These are phyloP conservation scores for Wallacemonas rigidus DNA, from an alignment of 208 protist species.

Conservation along the genomic window DNA sequence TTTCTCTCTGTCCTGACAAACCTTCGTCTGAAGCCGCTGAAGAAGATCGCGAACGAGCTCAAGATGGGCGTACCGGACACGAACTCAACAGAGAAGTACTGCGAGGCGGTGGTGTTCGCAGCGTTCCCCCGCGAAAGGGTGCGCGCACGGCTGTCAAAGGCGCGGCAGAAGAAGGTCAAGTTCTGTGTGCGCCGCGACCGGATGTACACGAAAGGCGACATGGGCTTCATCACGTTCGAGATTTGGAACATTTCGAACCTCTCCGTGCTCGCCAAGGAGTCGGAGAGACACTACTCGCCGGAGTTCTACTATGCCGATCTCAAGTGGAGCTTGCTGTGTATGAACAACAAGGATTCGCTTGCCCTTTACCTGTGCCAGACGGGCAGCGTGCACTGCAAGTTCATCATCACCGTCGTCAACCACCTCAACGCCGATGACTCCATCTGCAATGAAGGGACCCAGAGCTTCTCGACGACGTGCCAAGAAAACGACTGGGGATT, in stretches of 20 bases:
- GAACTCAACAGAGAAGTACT: constrained; percentile 90
- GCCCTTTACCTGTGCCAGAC: constrained; percentile 92
- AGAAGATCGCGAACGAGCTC: constrained; percentile 85
- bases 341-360: constrained; percentile 88
- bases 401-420: constrained; percentile 91
- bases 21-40: constrained; percentile 85
- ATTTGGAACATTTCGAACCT: constrained; percentile 90
- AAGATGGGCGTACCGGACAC: constrained; percentile 68
- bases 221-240: constrained; percentile 91
- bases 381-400: constrained; percentile 91
- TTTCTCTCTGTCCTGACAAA: constrained; percentile 89
- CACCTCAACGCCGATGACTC: constrained; percentile 83
- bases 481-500: constrained; percentile 93
- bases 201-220: constrained; percentile 83
- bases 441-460: constrained; percentile 90
- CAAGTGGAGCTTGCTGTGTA: constrained; percentile 91
- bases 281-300: constrained; percentile 89
- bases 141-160: constrained; percentile 67
- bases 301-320: constrained; percentile 87
- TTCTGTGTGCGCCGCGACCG: constrained; percentile 74
- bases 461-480: constrained; percentile 83
- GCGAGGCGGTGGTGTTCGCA: constrained; percentile 85
- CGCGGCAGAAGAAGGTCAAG: constrained; percentile 82
- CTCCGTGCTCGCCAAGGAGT: constrained; percentile 84
- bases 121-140: constrained; percentile 86